Percentiles rank a stretch among this genome's conserved stretches.
Evolutionary conservation across 1,139 yeast species (phyloP).

Genomic region (Torulaspora pretoriensis): DNA sequence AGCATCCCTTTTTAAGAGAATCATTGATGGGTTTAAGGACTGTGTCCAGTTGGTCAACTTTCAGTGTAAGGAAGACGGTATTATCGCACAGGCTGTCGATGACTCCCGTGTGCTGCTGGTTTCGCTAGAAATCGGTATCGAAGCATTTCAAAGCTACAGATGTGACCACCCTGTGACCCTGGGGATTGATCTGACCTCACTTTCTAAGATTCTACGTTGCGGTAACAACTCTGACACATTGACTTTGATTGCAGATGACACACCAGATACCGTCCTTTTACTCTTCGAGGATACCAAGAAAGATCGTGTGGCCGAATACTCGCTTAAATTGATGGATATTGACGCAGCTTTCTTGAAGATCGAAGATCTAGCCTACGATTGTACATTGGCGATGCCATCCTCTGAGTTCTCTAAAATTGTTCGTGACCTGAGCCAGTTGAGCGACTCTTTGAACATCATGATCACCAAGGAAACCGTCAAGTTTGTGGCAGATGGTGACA

Average conservation of each 20-base stretch:
- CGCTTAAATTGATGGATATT: constrained; percentile 90
- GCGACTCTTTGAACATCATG: constrained; percentile 80
- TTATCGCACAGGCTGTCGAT: constrained; percentile 95
- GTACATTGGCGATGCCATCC: constrained; percentile 84
- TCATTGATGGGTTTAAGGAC: constrained; percentile 89
- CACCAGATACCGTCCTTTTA: constrained; percentile 75
- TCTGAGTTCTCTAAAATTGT: constrained; percentile 84
- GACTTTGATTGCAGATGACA: constrained; percentile 87
- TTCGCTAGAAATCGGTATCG: constrained; percentile 79
- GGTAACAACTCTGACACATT: constrained; percentile 88
- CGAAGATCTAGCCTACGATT: constrained; percentile 90
- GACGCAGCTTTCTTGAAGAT: constrained; percentile 92
- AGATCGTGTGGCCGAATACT: constrained; percentile 90
- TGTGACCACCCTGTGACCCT: constrained; percentile 92
- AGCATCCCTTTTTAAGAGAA: constrained; percentile 86
- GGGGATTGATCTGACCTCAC: constrained; percentile 84
- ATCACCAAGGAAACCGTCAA: constrained; percentile 92
- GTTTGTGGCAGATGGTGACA: constrained; percentile 87
- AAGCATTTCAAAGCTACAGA: constrained; percentile 89
- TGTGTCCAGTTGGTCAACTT: constrained; percentile 92
- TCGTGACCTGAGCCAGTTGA: constrained; percentile 78
- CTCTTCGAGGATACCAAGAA: constrained; percentile 86
- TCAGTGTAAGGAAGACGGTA: constrained; percentile 92
- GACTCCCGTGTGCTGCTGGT: constrained; percentile 94
- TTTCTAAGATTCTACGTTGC: constrained; percentile 83